Evolutionary conservation across 805 yeast species (phyloP).

Genomic region (Cyberlindnera saturnus): DNA sequence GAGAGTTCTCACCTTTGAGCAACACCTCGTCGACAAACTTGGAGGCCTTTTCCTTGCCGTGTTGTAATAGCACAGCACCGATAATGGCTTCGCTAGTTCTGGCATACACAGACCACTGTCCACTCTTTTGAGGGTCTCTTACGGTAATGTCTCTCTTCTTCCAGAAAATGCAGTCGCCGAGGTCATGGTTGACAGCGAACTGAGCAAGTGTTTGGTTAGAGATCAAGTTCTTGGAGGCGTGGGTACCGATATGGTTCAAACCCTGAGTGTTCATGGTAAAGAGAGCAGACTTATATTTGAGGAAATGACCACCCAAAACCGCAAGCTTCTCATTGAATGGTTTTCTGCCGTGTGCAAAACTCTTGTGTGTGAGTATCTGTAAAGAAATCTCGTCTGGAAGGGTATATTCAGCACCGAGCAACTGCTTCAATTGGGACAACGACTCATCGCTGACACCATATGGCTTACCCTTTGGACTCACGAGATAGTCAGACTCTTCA

Average conservation of each 20-base stretch:
- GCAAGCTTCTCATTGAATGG: constrained; percentile 87
- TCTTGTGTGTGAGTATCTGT: constrained; percentile 88
- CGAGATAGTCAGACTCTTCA: constrained; percentile 55
- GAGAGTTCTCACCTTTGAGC: constrained; percentile 17
- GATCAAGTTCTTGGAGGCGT: constrained; percentile 43
- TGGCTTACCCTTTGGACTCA: constrained; percentile 41
- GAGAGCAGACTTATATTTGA: constrained; percentile 37
- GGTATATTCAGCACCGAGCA: constrained; percentile 43
- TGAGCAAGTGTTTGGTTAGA: constrained; percentile 46
- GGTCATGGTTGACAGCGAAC: constrained; percentile 41
- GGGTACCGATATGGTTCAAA: constrained; percentile 54
- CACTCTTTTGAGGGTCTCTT: constrained; percentile 40
- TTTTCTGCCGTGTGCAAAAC: constrained; percentile 84
- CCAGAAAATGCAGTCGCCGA: constrained; percentile 61
- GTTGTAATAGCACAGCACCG: constrained; percentile 60
- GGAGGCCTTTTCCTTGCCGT: constrained; percentile 56
- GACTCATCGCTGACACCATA: constrained; percentile 50
- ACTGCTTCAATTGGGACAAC: constrained; percentile 40
- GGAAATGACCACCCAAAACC: constrained; percentile 60
- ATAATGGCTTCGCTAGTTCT: constrained; percentile 54
- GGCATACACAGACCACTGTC: constrained; percentile 48
- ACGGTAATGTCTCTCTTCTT: constrained; percentile 44
- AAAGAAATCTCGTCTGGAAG: constrained; percentile 58
- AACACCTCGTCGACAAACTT: constrained; percentile 51
- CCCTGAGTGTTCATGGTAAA: constrained; percentile 22